Percentiles rank a stretch among this genome's conserved stretches.
Evolutionary conservation across 2,329 filamentous ascomycete species (phyloP).

Genomic region (Rhynchosporium secalis): DNA sequence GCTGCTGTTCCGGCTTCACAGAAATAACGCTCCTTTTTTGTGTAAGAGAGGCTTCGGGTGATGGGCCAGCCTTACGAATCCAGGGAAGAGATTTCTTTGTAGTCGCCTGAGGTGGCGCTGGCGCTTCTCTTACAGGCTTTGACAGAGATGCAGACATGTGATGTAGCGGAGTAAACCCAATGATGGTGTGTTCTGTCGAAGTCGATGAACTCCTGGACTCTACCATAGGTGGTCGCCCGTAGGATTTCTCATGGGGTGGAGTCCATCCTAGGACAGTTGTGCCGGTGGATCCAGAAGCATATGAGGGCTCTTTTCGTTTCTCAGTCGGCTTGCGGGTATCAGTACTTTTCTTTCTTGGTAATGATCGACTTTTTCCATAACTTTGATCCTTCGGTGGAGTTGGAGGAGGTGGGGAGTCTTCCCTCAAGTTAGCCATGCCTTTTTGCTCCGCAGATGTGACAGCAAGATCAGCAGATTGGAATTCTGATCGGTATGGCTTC

Average conservation of each 20-base stretch:
- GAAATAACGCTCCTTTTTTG: slow-evolving; percentile 10
- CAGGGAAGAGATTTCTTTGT: slow-evolving; percentile 33
- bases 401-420: slow-evolving; percentile 18
- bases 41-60: slow-evolving; percentile 17
- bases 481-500: slow-evolving; percentile 54
- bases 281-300: slow-evolving; percentile 29
- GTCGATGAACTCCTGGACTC: slow-evolving; percentile 7
- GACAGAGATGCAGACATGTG: slow-evolving; percentile 19
- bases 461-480: slow-evolving; percentile 54
- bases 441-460: slow-evolving; percentile 54
- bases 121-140: slow-evolving; percentile 3
- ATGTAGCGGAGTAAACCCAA: slow-evolving; percentile 30
- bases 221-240: slow-evolving; percentile 8
- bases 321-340: slow-evolving; percentile 7
- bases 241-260: slow-evolving; percentile 28
- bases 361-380: slow-evolving; percentile 15
- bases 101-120: slow-evolving; percentile 5
- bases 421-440: slow-evolving; percentile 16
- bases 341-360: slow-evolving; percentile 5
- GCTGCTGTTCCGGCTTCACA: not conserved
- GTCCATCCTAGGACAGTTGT: slow-evolving; percentile 28
- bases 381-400: slow-evolving; percentile 26
- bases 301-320: slow-evolving; percentile 23
- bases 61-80: slow-evolving; percentile 30
- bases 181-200: slow-evolving; percentile 26